Base-by-base conservation (phyloP, 495 filamentous ascomycete species). In the Lasiosphaeris hirsuta region DNA sequence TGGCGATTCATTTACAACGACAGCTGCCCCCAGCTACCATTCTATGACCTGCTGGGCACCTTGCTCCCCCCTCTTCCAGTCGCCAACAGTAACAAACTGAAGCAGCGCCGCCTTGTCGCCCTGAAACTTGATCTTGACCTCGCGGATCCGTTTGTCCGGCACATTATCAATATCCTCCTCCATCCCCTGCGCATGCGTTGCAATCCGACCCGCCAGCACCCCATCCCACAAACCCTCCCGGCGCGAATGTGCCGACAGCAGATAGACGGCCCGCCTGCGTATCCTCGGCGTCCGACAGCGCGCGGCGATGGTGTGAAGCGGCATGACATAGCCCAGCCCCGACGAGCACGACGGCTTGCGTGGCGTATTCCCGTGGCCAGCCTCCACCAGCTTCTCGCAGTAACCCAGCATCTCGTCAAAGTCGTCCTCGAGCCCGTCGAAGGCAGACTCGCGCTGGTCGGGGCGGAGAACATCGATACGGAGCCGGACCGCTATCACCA, bases 241-340 rank as follows among this genome's bases (percentile, higher is more conserved):
- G 1, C 51, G 30, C 11, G 33, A 4, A 7, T 46, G 48, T 7
- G 13, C 14, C 7, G 14, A 13, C 35, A 63, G 19, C 42, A 59
- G 42, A 7, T 54, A n/a, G 11, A 54, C 3, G 2, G 62, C 62
- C 13, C 54, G 30, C 35, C 44, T 48, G 7, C 62, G 36, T 8
- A 60, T 10, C 5, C 18, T 13, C 35, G 58, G 37, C 10, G 58
- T 57, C 3, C 62, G 53, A 18, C 62, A 64, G 6, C 62, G 48
- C n/a, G 58, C 62, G 1, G 58, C 53, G 17, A 64, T 46, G 23
- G 44, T 64, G 40, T 64, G 62, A n/a, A 64, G 36, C 6, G 58
- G 51, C 54, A 55, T 55, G 7, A 64, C 41, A 30, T 46, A 57
- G 6, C 62, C 62, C 43, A 64, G 13, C 6, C 62, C 62, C 9